Evolutionary conservation across 2,329 filamentous ascomycete genomes (phyloP).

Genomic region (Ascomycota sp.): DNA sequence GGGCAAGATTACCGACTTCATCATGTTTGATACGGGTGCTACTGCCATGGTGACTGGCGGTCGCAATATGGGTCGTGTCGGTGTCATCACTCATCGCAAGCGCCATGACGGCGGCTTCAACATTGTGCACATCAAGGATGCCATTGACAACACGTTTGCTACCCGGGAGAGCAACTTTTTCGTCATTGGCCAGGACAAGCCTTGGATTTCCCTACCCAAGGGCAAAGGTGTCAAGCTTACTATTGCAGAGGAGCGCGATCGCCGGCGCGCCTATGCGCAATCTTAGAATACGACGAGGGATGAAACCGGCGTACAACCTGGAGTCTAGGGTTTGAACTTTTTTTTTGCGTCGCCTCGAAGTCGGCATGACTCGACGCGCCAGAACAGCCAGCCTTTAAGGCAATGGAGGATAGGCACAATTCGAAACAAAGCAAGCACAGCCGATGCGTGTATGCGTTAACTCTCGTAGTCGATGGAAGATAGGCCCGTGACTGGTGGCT

Average conservation of each 20-base stretch:
- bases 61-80: conserved; percentile 99
- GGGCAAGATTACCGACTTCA: conserved; percentile 95
- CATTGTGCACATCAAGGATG: conserved; percentile 99
- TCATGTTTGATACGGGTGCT: conserved; percentile 96
- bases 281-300: no score
- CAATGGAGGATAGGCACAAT: no score
- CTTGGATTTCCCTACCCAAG: conserved; percentile 98
- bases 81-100: conserved; percentile 99
- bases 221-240: conserved; percentile 99
- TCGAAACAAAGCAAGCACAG: no score
- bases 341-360: no score
- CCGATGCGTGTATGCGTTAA: no score
- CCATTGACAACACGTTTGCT: conserved; percentile 98
- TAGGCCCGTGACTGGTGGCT: no score
- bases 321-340: no score
- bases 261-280: conserved; percentile 52
- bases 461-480: no score
- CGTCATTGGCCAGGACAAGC: conserved; percentile 96
- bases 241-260: conserved; percentile 98
- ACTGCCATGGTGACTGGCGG: conserved; percentile 98
- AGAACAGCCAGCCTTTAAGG: no score
- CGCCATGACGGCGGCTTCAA: conserved; percentile 99
- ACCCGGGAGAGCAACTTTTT: conserved; percentile 99
- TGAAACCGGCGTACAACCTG: no score
- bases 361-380: no score